Evolutionary conservation across 1,139 yeast species (phyloP), one percentile per base, ranked within the genome.

Genomic region (Lizanozyma gosingica): DNA sequence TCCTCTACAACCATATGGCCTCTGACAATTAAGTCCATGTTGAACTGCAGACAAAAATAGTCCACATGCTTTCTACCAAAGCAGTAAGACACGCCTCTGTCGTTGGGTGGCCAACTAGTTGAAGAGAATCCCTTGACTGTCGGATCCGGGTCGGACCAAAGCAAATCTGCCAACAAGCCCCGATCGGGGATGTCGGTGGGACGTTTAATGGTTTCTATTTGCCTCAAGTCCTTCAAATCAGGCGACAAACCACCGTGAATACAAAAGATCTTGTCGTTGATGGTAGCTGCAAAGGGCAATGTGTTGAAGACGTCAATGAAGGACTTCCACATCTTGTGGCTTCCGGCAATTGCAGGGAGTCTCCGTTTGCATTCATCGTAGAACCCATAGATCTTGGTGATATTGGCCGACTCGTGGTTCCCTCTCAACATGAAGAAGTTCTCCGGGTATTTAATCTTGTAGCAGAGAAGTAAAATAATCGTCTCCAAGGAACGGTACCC

Each of bases 1-100:
- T 86, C 94, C 60, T 86, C 95, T 37, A 86, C 95, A 38, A 86
- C 95, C 95, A 86, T 86, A 59, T 86, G 95, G 14, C 94, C 95
- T 51, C 95, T 67, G 29, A 83, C 88, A 47, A 86, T 74, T 51
- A 86, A 65, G 59, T 86, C 95, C 63, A 86, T 81, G 43, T 81
- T 78, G 59, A 85, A 84, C 39, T 71, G 71, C 16, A 73, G 60
- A 51, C 86, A 81, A 52, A 86, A 86, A 49, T 76, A 73, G 49
- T 79, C 81, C 8, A 86, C 88, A 43, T 83, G 84, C 43, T 75
- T 75, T 47, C 75, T 76, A 34, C 90, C 88, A 62, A 85, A 86
- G 49, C 88, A 77, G 54, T 80, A 86, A 1, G 92, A 82, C 3
- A 86, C 95, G 32, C 95, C 95, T 40, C 95, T 73, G 55, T 86